Base-by-base conservation (phyloP, 352 stramenopile species). In the Phytophthora parvispora region DNA sequence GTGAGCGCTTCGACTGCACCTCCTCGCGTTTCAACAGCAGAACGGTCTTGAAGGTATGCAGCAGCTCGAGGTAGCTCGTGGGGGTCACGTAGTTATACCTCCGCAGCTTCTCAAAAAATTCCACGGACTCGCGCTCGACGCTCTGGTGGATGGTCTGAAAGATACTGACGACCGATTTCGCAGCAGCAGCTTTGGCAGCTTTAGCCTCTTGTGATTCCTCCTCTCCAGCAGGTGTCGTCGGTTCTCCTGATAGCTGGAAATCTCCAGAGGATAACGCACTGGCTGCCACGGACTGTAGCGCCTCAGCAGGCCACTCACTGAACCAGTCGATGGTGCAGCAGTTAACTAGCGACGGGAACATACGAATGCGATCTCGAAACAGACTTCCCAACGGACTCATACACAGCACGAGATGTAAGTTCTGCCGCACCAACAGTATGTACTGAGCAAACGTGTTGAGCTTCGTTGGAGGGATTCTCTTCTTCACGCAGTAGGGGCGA, bases 361-460 rank as follows among this genome's bases (percentile, higher is more conserved):
- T 96, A 1, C 90, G 95, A 51, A 96, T 98, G 15, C 93, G 92
- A 63, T 98, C 92, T 36, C 94, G 86, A 68, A 98, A 98, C 10
- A 94, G 65, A 42, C 85, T 91, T 1, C 94, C 94, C 2, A 98
- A 69, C 10, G 95, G 95, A 54, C 87, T 97, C 94, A 98, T 98
- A 65, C 90, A 97, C 16, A 99, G 69, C 55, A 98, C 93, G 31
- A 98, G 72, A 48, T 98, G 93, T 18, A 99, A 67, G 56, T 98
- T 99, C 60, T 93, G 83, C 20, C 94, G 82, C 29, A 99, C 96
- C 29, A 97, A 82, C n/a, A 96, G 69, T 36, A 99, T 62, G 65
- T 98, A 99, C 78, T 98, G 94, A 2, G 91, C 83, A 64, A 98
- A 99, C 15, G 98, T 98, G 63, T 99, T 99, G 63, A 98, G 80